Base-by-base conservation (phyloP, 768 basidiomycete genomes). In the Dentipellis sp. region DNA sequence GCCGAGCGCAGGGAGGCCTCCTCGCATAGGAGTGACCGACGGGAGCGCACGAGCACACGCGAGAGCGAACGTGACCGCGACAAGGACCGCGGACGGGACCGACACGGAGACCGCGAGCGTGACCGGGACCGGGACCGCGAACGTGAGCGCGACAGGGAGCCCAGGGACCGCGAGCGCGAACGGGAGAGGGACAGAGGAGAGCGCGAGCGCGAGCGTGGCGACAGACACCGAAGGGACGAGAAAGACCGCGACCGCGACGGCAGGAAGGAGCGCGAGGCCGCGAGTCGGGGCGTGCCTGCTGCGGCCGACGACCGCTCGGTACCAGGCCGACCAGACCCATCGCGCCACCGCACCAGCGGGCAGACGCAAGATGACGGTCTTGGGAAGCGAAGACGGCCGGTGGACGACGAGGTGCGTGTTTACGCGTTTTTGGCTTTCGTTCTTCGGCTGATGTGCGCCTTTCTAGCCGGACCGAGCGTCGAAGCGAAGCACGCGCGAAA, bases 401-500 rank as follows among this genome's bases (percentile, higher is more conserved):
- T 75, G 0, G 89, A 91, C 35, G 89, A 91, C 54, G 88, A 91
- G 63, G 88, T 90, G 65, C 66, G 83, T 72, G 6, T 37, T 29
- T 56, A 35, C 14, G n/a, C 10, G 19, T 56, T 12, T 35, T 12
- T 38, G 21, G 36, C 23, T 53, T 19, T 38, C 48, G 16, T n/a
- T 45, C 10, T 46, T 39, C 23, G 51, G 34, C 47, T 23, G 19
- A 38, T 36, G 56, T 58, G 37, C 57, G 50, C 3, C 17, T 51
- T 12, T 48, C 42, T 23, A 90, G 87, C 70, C 81, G 58, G 89
- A 91, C 52, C 80, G 89, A 61, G 76, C 78, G 36, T 78, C 83
- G n/a, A 91, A 91, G 68, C 84, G 89, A n/a, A 80, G 81, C 57
- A 85, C 88, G 56, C 82, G 89, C 50, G 88, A 87, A 65, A 88